Evolutionary conservation across 768 basidiomycete species (phyloP), one percentile per base, ranked within the genome.

Genomic region (Tremella fuciformis): DNA sequence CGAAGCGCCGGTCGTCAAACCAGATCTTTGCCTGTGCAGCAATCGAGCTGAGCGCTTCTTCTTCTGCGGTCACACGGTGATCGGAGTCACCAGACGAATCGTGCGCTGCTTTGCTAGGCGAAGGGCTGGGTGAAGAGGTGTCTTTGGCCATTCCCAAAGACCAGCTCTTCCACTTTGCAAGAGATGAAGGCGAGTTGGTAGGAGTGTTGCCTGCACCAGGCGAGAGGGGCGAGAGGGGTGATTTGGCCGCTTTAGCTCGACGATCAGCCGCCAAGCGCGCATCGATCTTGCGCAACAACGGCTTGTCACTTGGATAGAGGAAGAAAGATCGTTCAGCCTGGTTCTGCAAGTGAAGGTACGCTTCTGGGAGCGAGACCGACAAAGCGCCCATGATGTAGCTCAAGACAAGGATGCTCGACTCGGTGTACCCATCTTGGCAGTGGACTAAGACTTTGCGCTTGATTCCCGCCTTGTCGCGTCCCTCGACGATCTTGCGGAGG

Each of bases 1-100:
- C 93, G 74, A 97, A 98, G 60, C 89, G 79, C 34, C 85, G 83
- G 74, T 92, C 90, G 68, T 91, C 87, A 78, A 97, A 96, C 93
- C 93, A 98, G n/a, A 85, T 82, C 77, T 88, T 88, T 1, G 63
- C 63, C 19, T 65, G 49, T 37, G 52, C 22, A n/a, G 49, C 41
- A 9, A 16, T 52, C 21, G 57, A 24, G 39, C 60, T 62, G 16
- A 65, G 65, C 0, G 62, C 66, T 15, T 18, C 29, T 40, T 65
- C 65, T 40, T 69, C 64, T 22, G 61, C 56, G 22, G 39, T 26
- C 40, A 68, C 48, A 52, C 66, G 19, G 15, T 64, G 50, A 9
- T 29, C 3, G 65, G 67, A 3, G 59, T 63, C 29, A 67, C 63
- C 3, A 69, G 53, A 6, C 59, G 52, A 4, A 16, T 21, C 29